Base-by-base conservation (phyloP, 2,329 filamentous ascomycete species). In the Orbilia javanica region DNA sequence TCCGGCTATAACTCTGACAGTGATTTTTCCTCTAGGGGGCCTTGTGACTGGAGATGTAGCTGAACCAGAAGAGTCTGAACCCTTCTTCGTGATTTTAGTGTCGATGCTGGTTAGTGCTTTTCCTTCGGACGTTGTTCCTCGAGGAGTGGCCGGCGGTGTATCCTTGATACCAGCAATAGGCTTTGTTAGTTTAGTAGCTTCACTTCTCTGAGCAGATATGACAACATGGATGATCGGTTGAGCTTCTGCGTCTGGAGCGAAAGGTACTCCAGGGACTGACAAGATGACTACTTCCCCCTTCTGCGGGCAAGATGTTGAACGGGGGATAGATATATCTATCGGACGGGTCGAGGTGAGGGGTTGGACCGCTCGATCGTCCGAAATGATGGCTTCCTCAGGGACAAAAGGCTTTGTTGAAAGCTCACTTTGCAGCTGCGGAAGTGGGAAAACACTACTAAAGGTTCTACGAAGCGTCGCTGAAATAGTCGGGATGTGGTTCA, bases 1-100 rank as follows among this genome's bases (percentile, higher is more conserved):
- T 57, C 92, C 96, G 84, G 97, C 93, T 63, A 90, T 88, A 68
- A 99, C 96, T 83, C 93, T 94, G 81, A 99, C 93, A 36, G 91
- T 92, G 71, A 99, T 87, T 84, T 96, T 97, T 74, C 96, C 96
- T 84, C 93, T 95, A 80, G 90, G 89, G 82, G 92, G 86, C 81
- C 91, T 89, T 81, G 88, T 87, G 81, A 87, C 84, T 64, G 86
- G 81, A 64, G 87, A 87, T 84, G 83, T 80, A 85, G 85, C 76
- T 85, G 86, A 81, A 83, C 83, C 81, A 83, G 85, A 79, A 84
- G 83, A 75, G 22, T 64, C 66, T 22, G 73, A 55, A 0, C 34
- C 29, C n/a, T 70, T 55, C 29, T 66, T 65, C 22, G 46, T 27
- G 22, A 70, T 48, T 44, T 74, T 79, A 10, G 75, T 74, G 31